These are phyloP conservation scores for Ulvella scutata DNA, from an alignment of 139 green algal genomes.

Conservation along the genomic window DNA sequence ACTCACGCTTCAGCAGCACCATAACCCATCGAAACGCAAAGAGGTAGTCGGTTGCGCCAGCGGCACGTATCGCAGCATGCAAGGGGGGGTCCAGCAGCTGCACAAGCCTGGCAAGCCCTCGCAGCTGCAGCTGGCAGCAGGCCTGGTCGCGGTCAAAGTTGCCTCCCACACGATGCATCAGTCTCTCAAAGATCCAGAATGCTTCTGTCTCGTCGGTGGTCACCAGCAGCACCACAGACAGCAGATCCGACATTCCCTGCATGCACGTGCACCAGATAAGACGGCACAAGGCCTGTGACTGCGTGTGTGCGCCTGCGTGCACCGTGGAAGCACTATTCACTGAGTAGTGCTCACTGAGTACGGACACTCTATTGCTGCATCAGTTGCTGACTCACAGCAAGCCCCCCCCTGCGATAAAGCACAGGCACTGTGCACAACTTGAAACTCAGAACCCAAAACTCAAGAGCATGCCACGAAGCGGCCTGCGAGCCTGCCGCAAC, in stretches of 20 bases:
- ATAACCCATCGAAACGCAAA: constrained; percentile 88
- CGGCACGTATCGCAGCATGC: constrained; percentile 38
- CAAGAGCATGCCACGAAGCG: too few species aligned
- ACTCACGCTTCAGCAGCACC: constrained; percentile 84
- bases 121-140: constrained; percentile 77
- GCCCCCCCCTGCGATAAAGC: too few species aligned
- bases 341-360: too few species aligned
- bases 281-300: background rate
- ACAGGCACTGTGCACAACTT: too few species aligned
- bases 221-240: constrained; percentile 51
- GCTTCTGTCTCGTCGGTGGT: constrained; percentile 39
- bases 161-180: constrained; percentile 65
- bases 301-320: too few species aligned
- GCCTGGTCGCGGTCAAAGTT: constrained; percentile 64
- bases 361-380: too few species aligned
- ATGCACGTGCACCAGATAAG: background rate
- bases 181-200: constrained; percentile 63
- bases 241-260: constrained; percentile 72
- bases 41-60: constrained; percentile 67
- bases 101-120: constrained; percentile 7
- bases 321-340: too few species aligned
- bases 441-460: too few species aligned
- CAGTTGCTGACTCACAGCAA: too few species aligned
- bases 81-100: constrained; percentile 67
- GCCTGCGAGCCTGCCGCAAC: too few species aligned